Conservation (phyloP, 1,284 basidiomycete genomes). For the Sporisorium graminicola region DNA sequence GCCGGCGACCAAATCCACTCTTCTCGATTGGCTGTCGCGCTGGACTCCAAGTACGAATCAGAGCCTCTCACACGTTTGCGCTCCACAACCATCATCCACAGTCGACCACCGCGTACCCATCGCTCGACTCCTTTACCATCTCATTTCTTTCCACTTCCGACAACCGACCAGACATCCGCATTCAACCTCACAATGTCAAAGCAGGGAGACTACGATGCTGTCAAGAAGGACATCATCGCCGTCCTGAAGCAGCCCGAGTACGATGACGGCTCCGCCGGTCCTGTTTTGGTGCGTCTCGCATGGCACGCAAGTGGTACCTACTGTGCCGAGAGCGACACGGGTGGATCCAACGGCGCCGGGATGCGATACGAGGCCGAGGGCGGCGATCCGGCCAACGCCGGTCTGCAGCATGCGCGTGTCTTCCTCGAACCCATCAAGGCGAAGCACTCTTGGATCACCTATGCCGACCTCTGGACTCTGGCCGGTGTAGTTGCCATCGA, state of each 20-base stretch:
- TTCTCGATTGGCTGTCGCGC: conserved; percentile 21
- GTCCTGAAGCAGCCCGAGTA: conserved; percentile 68
- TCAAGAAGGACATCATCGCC: conserved; percentile 63
- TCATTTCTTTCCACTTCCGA: background rate
- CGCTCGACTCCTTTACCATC: background rate
- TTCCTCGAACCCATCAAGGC: conserved; percentile 73
- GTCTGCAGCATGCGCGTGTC: conserved; percentile 73
- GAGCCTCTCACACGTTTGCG: conserved; percentile 3
- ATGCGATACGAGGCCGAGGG: conserved; percentile 72
- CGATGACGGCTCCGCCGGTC: conserved; percentile 67
- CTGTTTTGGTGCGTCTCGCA: conserved; percentile 66
- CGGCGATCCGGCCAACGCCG: conserved; percentile 68
- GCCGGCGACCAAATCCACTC: conserved; percentile 21
- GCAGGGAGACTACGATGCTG: conserved; percentile 61
- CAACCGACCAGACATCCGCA: no score
- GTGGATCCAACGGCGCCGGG: conserved; percentile 73
- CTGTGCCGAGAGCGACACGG: conserved; percentile 71
- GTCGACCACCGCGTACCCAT: background rate
- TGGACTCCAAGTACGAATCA: background rate
- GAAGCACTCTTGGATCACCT: conserved; percentile 73
- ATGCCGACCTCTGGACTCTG: conserved; percentile 71
- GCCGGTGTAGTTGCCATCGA: conserved; percentile 73
- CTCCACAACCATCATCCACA: conserved; percentile 13
- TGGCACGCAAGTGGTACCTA: conserved; percentile 68
- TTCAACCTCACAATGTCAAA: conserved; percentile 40